phyloP scores from a whole-genome alignment of 345 rosid genomes.

The Dipteronia dyeriana region DNA sequence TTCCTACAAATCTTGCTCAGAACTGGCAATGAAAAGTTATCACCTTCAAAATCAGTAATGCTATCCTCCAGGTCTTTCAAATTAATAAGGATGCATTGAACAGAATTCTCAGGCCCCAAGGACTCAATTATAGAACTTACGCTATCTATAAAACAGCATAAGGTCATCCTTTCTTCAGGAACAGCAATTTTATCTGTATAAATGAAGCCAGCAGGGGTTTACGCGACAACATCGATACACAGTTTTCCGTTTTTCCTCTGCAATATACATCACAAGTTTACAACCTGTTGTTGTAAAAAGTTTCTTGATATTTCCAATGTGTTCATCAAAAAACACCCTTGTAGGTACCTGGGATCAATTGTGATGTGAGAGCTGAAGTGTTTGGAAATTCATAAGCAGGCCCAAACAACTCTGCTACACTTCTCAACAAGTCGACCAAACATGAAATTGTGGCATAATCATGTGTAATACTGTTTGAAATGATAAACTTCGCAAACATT shows the following conservation, averaged over 20 bases:
- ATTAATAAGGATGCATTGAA: no score
- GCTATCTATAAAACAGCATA: no score
- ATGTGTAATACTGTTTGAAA: not conserved
- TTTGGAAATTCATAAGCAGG: not conserved
- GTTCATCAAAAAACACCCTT: not conserved
- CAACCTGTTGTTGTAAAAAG: conserved; percentile 8
- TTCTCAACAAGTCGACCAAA: conserved; percentile 2
- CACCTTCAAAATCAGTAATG: no score
- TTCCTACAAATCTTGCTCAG: no score
- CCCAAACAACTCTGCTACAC: not conserved
- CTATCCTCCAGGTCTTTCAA: no score
- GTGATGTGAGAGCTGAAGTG: not conserved
- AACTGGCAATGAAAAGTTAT: no score
- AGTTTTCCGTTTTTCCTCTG: no score
- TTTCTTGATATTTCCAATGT: not conserved
- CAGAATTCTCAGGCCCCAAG: no score
- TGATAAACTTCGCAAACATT: conserved; percentile 15
- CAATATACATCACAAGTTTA: not conserved
- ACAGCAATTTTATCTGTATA: no score
- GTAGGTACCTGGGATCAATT: not conserved
- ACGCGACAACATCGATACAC: not conserved
- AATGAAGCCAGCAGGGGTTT: not conserved
- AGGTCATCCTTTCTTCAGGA: no score
- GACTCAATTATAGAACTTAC: no score
- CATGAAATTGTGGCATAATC: not conserved